Percentiles rank a stretch among this genome's conserved stretches.
Evolutionary conservation across 768 basidiomycete genomes (phyloP).

Genomic region (Wakefieldia striispora): DNA sequence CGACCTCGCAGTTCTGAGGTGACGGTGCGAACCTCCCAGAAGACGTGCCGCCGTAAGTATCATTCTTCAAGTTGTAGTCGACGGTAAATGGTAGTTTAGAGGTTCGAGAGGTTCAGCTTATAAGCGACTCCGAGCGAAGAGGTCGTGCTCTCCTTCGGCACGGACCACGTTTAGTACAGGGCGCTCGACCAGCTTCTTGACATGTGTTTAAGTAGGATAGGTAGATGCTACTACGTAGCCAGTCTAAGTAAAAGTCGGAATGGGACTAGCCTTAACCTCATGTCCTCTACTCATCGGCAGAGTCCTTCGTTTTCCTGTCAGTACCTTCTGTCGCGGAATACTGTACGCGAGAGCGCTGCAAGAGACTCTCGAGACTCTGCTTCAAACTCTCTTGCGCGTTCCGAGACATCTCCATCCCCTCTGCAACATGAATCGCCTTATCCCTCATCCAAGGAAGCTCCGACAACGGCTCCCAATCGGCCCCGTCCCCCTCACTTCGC

Average conservation of each 20-base stretch:
- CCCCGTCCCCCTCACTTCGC: not conserved
- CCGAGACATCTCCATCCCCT: conserved; percentile 4
- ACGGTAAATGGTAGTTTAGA: not conserved
- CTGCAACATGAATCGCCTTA: not conserved
- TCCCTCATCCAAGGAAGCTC: conserved; percentile 7
- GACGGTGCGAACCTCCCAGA: conserved; percentile 2
- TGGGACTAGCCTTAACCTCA: too few relatives aligned
- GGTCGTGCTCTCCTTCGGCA: conserved; percentile 7
- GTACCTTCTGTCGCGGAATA: not conserved
- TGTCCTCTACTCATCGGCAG: not conserved
- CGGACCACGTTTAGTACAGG: conserved; percentile 12
- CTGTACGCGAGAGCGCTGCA: conserved; percentile 11
- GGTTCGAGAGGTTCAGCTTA: not conserved
- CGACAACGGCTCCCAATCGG: conserved; percentile 28
- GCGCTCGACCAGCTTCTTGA: too few relatives aligned
- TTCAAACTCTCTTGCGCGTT: conserved; percentile 18
- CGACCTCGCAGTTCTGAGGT: conserved; percentile 9
- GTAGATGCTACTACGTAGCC: too few relatives aligned
- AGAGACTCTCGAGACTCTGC: conserved; percentile 21
- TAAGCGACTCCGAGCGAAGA: not conserved
- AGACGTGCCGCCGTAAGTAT: conserved; percentile 4
- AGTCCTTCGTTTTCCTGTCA: not conserved
- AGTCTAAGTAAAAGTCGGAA: too few relatives aligned
- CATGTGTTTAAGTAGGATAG: too few relatives aligned
- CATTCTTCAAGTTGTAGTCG: not conserved